Base-by-base conservation (phyloP, 2,329 filamentous ascomycete genomes). In the Colletotrichum euphorbiae region DNA sequence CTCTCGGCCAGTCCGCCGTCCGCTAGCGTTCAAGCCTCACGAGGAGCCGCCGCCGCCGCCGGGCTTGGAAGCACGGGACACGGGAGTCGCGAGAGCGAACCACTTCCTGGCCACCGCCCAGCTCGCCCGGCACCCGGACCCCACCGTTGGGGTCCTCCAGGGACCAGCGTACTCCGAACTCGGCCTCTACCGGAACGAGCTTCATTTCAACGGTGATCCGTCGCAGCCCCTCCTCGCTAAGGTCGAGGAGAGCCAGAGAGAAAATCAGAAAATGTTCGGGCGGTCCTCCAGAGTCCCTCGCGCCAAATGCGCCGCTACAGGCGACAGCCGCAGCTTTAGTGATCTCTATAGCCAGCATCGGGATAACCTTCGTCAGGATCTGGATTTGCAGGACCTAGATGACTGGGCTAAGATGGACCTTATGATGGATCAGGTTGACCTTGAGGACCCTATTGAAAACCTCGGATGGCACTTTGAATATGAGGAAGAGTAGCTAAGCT, bases 91-190 rank as follows among this genome's bases (percentile, higher is more conserved):
- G 3, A 70, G 68, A 1, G 73, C 69, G n/a, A 40, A 76, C 76
- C 7, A 72, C 64, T 82, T 79, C 52, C 69, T 90, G 0, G 71
- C 75, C 1, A 75, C 74, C 4, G 73, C 77, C 0, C 80, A 84
- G 65, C 77, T 90, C 0, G 67, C 74, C 1, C 68, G 83, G 0
- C 78, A 82, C 58, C 74, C 76, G 0, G 81, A 87, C 70, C 83
- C 79, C 2, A 80, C 80, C 6, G 76, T 89, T 31, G 88, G 88
- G 31, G 85, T 81, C 5, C 80, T 89, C 2, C 84, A 90, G 72
- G 89, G 88, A 1, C 82, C 83, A 0, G 75, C 77, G 3, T 90
- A 90, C 71, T 68, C 77, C 1, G 71, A 76, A 2, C 82, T 84
- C 0, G 77, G 78, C 1, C 75, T 88, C 2, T 89, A 82, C 72